Conservation (phyloP, 495 filamentous ascomycete genomes). For the Chaetomidium leptoderma region DNA sequence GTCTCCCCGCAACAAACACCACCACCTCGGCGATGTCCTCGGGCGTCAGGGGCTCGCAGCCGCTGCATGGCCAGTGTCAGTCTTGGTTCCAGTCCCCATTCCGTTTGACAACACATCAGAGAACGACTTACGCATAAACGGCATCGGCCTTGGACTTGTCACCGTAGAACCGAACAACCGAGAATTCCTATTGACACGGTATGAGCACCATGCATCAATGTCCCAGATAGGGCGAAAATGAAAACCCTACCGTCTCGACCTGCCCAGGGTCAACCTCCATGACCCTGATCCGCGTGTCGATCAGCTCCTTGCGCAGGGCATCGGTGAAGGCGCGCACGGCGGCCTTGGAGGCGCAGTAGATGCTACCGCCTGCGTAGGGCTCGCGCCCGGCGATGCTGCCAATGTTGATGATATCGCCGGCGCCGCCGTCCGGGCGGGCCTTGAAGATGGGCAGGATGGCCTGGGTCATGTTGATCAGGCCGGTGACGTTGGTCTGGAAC, state of each 20-base stretch:
- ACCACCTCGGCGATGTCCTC: slow-evolving; percentile 94
- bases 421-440: slow-evolving; percentile 69
- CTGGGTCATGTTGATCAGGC: slow-evolving; percentile 96
- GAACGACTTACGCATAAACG: slow-evolving; percentile 71
- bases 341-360: slow-evolving; percentile 97
- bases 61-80: slow-evolving; percentile 47
- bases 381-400: slow-evolving; percentile 93
- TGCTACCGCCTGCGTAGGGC: slow-evolving; percentile 81
- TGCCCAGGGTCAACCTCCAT: slow-evolving; percentile 95
- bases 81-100: not conserved
- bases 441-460: slow-evolving; percentile 82
- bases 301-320: slow-evolving; percentile 79
- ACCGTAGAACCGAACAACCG: slow-evolving; percentile 84
- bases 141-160: slow-evolving; percentile 94
- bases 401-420: slow-evolving; percentile 95
- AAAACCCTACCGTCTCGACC: slow-evolving; percentile 79
- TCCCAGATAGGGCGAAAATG: too few species aligned
- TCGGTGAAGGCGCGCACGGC: slow-evolving; percentile 89
- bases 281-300: slow-evolving; percentile 78
- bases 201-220: not conserved
- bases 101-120: not conserved
- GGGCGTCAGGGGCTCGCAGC: slow-evolving; percentile 84
- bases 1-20: slow-evolving; percentile 81
- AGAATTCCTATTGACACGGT: slow-evolving; percentile 69
- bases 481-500: slow-evolving; percentile 90